Evolutionary conservation across 2,329 filamentous ascomycete species (phyloP).

Genomic region (Penicillium sp.): DNA sequence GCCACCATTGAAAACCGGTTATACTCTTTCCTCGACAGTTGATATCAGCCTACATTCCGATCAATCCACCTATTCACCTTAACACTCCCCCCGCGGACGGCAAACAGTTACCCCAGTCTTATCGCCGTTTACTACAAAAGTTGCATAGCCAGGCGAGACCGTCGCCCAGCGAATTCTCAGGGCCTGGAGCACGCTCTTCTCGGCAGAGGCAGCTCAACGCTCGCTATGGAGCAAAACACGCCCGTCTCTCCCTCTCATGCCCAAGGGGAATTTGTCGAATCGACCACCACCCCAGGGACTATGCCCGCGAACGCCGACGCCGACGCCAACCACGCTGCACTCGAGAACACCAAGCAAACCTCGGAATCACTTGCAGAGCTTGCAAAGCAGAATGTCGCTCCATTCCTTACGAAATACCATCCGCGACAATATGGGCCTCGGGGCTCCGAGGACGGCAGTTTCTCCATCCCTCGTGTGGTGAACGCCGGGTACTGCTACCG

Average conservation of each 20-base stretch:
- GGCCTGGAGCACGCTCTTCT: background rate
- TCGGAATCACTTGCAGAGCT: constrained; percentile 60
- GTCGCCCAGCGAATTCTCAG: background rate
- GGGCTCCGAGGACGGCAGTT: constrained; percentile 46
- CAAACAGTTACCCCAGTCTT: background rate
- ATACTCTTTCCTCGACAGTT: background rate
- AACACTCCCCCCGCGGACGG: background rate
- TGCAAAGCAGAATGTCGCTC: constrained; percentile 77
- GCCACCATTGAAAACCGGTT: background rate
- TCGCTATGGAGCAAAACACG: constrained; percentile 3
- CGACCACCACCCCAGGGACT: background rate
- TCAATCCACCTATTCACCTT: background rate
- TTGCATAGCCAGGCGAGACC: background rate
- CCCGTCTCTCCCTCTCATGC: background rate
- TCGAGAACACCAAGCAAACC: constrained; percentile 29
- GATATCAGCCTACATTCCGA: background rate
- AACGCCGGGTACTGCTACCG: constrained; percentile 96
- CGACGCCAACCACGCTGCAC: constrained; percentile 28
- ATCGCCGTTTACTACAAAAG: background rate
- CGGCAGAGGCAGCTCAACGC: background rate
- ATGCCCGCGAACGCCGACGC: constrained; percentile 15
- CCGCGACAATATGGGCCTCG: constrained; percentile 84
- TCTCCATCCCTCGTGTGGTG: constrained; percentile 48
- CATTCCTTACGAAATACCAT: constrained; percentile 89
- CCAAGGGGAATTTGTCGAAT: constrained; percentile 1